A percentile compares a stretch with the other conserved stretches of the same genome.
Evolutionary conservation across 352 stramenopile species (phyloP).

Genomic region (Phytophthora agathidicida): DNA sequence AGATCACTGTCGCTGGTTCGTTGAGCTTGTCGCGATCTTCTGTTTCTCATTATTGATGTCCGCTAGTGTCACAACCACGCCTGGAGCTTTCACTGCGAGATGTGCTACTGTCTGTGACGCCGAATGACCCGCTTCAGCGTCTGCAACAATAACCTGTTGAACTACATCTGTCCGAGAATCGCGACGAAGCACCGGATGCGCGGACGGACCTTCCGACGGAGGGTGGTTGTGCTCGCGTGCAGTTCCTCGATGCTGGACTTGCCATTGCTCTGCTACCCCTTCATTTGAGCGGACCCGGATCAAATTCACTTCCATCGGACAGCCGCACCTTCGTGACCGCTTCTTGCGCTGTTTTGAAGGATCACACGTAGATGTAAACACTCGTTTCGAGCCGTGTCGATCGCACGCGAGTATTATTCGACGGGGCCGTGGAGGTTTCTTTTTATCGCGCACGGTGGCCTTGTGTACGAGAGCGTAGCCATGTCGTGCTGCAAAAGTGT

Average conservation of each 20-base stretch:
- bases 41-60: neutral
- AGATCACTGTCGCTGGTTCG: too few relatives aligned
- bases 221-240: neutral
- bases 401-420: neutral
- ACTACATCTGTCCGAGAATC: neutral
- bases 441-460: neutral
- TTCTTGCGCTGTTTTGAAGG: neutral
- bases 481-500: neutral
- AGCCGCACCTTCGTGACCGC: neutral
- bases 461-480: neutral
- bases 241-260: neutral
- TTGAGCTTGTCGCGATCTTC: neutral
- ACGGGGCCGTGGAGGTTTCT: neutral
- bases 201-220: neutral
- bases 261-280: neutral
- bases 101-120: neutral
- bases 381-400: neutral
- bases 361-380: neutral
- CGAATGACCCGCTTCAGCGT: neutral
- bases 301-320: slow-evolving; percentile 1
- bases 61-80: neutral
- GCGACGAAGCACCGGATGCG: neutral
- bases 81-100: neutral
- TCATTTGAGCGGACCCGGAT: neutral
- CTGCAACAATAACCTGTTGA: neutral